Evolutionary conservation across 805 yeast species (phyloP).

Genomic region (Candida nanaspora): DNA sequence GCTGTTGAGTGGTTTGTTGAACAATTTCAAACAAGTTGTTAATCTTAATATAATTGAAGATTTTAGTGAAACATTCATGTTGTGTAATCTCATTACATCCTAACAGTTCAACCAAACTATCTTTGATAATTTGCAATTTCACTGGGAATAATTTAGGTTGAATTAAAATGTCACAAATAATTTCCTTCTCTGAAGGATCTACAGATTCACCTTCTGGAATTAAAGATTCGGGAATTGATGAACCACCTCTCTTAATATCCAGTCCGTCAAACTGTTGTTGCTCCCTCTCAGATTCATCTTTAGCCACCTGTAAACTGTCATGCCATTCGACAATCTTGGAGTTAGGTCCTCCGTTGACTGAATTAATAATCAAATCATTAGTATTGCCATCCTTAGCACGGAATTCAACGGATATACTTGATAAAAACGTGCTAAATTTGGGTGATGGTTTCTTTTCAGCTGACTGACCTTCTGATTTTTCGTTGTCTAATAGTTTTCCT

Average conservation of each 20-base stretch:
- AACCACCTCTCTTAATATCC: slow-evolving; percentile 77
- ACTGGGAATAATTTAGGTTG: slow-evolving; percentile 76
- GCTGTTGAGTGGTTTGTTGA: slow-evolving; percentile 3
- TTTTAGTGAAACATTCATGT: slow-evolving; percentile 58
- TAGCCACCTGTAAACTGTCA: slow-evolving; percentile 38
- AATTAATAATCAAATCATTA: slow-evolving; percentile 13
- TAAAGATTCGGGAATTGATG: slow-evolving; percentile 20
- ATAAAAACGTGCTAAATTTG: slow-evolving; percentile 72
- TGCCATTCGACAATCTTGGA: slow-evolving; percentile 80
- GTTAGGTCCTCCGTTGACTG: slow-evolving; percentile 24
- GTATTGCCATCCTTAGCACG: slow-evolving; percentile 20
- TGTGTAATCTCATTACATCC: slow-evolving; percentile 78
- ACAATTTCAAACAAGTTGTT: slow-evolving; percentile 29
- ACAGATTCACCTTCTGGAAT: slow-evolving; percentile 17
- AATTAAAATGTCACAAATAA: slow-evolving; percentile 66
- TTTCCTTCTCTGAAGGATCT: slow-evolving; percentile 31
- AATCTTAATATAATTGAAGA: slow-evolving; percentile 28
- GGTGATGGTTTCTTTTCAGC: slow-evolving; percentile 15
- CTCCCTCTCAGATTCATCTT: slow-evolving; percentile 23
- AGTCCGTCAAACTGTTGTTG: slow-evolving; percentile 71
- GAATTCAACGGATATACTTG: slow-evolving; percentile 80
- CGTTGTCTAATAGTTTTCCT: slow-evolving; percentile 59
- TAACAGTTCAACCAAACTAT: slow-evolving; percentile 54
- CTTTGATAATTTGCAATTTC: slow-evolving; percentile 55
- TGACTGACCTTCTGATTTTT: slow-evolving; percentile 20